Base-by-base conservation (phyloP, 805 yeast genomes). In the Saccharomycopsis guyanensis region DNA sequence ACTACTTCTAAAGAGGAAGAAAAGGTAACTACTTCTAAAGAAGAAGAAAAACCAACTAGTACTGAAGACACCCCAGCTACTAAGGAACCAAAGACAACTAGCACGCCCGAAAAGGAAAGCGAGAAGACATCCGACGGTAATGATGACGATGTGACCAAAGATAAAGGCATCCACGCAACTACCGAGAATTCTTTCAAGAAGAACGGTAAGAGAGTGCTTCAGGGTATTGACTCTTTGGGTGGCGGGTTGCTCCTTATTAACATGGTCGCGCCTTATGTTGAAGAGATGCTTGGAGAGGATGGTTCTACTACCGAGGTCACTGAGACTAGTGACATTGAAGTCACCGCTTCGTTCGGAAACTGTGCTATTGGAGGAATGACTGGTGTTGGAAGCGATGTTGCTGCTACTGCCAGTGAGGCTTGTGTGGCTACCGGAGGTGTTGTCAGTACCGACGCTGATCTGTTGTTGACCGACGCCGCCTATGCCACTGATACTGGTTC, bases 341-440 rank as follows among this genome's bases (percentile, higher is more conserved):
- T 45, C 13, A 39, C 48, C 19, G 27, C 48, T 19, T 45, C 48
- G 19, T 22, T 45, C 10, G 48, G 42, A 10, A 38, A 45, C 16
- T 45, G 48, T 39, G 23, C 18, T 20, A 31, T 45, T 29, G 48
- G 38, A 23, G 48, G 48, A 4, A 18, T 45, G 13, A 45, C 48
- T n/a, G 48, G 40, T 15, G 29, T 20, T 29, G 40, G 12, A n/a
- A 10, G 36, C 8, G 13, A n/a, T 4, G 33, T 19, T 20, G 33
- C 38, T 12, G 19, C 23, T 3, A 32, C 42, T 23, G 48, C 48
- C 40, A 27, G 38, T 5, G 19, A 27, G 8, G 48, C 43, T 4
- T 45, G 48, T 40, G 25, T 39, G 15, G 48, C 48, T 23, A 39
- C 48, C 13, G 48, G 48, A 13, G 42, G 48, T 3, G 25, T 32